phyloP scores from a whole-genome alignment of 1,284 basidiomycete genomes.

The Apiotrichum sp. region DNA sequence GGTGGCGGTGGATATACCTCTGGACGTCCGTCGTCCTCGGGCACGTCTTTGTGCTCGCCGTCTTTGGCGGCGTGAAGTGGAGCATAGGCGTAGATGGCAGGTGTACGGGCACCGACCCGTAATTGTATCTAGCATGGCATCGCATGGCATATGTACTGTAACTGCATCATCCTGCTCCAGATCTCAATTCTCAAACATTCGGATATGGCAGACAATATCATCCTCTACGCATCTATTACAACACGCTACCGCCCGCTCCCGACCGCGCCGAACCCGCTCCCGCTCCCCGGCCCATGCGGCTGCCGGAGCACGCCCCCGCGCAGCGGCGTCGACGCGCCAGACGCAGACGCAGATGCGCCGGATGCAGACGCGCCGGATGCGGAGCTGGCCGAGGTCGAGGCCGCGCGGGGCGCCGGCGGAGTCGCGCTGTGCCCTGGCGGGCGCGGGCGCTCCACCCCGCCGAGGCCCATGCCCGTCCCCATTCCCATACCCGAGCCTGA shows the following conservation, averaged over 20 bases:
- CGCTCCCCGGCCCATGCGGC: slow-evolving; percentile 11
- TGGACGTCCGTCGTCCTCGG: slow-evolving; percentile 62
- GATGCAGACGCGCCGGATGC: too few species aligned
- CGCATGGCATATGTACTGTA: not conserved
- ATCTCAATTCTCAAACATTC: not conserved
- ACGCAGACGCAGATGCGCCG: too few species aligned
- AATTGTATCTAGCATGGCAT: not conserved
- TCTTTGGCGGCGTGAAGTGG: slow-evolving; percentile 68
- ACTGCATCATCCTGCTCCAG: not conserved
- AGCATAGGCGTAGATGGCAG: slow-evolving; percentile 35
- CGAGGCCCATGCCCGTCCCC: too few species aligned
- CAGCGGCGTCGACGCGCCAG: not conserved
- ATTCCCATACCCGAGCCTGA: not conserved
- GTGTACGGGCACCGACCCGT: slow-evolving; percentile 11
- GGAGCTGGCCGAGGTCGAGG: too few species aligned
- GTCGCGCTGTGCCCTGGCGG: too few species aligned
- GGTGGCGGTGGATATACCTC: slow-evolving; percentile 58
- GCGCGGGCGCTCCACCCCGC: not conserved
- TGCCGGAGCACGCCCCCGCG: slow-evolving; percentile 12
- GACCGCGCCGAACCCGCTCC: slow-evolving; percentile 4
- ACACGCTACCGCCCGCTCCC: slow-evolving; percentile 5
- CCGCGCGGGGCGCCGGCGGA: too few species aligned
- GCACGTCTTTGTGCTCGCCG: slow-evolving; percentile 67
- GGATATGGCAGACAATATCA: too few species aligned
- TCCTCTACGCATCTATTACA: not conserved